phyloP scores from a whole-genome alignment of 495 filamentous ascomycete species.

The Aspergillus carlsbadensis region DNA sequence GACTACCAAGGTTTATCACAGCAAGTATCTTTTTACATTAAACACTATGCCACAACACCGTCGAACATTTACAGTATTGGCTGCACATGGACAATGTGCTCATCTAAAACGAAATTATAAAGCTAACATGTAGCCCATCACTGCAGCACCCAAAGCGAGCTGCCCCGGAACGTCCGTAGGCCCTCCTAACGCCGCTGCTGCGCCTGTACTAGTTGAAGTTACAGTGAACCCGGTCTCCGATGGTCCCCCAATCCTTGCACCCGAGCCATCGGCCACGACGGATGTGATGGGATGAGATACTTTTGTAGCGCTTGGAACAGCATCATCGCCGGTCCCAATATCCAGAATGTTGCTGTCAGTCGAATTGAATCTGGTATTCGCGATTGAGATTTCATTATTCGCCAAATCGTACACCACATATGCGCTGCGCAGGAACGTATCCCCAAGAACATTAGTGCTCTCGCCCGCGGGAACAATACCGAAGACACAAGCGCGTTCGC shows the following conservation, averaged over 20 bases:
- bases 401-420: conserved; percentile 91
- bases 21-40: no score
- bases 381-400: conserved; percentile 86
- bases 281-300: conserved; percentile 64
- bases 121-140: conserved; percentile 29
- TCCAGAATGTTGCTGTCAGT: conserved; percentile 64
- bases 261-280: conserved; percentile 34
- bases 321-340: conserved; percentile 62
- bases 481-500: conserved; percentile 64
- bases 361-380: conserved; percentile 80
- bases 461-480: conserved; percentile 71
- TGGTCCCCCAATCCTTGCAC: conserved; percentile 36
- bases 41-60: no score
- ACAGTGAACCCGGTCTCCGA: conserved; percentile 19
- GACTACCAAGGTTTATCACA: no score
- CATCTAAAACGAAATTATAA: conserved; percentile 1
- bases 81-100: not conserved
- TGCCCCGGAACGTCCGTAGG: conserved; percentile 24
- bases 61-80: no score
- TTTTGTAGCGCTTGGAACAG: conserved; percentile 68
- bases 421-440: conserved; percentile 88
- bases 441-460: conserved; percentile 74
- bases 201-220: conserved; percentile 22
- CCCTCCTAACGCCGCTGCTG: conserved; percentile 6
- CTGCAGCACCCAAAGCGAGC: conserved; percentile 27